Evolutionary conservation across 2,329 filamentous ascomycete genomes (phyloP), one percentile per base, ranked within the genome.

Genomic region (Sclerotiophoma versabilis): DNA sequence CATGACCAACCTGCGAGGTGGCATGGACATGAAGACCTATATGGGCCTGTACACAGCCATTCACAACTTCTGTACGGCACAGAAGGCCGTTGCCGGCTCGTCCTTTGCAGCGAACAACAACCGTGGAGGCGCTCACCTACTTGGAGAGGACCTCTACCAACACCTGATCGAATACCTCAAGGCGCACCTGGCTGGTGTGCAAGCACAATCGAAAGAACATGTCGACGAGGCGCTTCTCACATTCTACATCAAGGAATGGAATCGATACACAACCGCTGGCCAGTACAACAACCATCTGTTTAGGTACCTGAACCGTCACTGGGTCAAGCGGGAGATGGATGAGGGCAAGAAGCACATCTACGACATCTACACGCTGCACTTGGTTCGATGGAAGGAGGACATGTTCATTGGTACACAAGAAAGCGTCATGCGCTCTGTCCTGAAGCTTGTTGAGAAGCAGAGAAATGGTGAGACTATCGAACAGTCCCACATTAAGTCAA

Each of bases 251-350:
- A 87, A 90, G 71, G 93, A 99, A 82, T 99, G 95, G 95, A 87
- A 89, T 63, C 86, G 95, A 57, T 99, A 97, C 78, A 99, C 95
- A 2, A 91, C 90, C 12, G 93, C 95, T 1, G 95, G 93, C 55
- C 96, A 96, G 76, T 99, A 96, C 78, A 95, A 97, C 74, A 96
- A 99, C 76, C 93, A 99, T 73, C 81, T 99, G 7, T 99, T 99
- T 81, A 83, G 89, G 48, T 99, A 99, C 72, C 85, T 99, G 22
- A 99, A 99, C 72, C 87, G 95, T 25, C 95, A 99, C 77, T 99
- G 96, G 95, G 95, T 99, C 2, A 99, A 97, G 83, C 85, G 95
- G 25, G 95, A 99, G 78, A 96, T 99, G 79, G 95, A 99, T 60
- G 95, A 99, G 76, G 95, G 95, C 27, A 98, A 99, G 80, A 97